Conservation (phyloP, 1,139 yeast species). For the Zygotorulaspora mrakii region DNA sequence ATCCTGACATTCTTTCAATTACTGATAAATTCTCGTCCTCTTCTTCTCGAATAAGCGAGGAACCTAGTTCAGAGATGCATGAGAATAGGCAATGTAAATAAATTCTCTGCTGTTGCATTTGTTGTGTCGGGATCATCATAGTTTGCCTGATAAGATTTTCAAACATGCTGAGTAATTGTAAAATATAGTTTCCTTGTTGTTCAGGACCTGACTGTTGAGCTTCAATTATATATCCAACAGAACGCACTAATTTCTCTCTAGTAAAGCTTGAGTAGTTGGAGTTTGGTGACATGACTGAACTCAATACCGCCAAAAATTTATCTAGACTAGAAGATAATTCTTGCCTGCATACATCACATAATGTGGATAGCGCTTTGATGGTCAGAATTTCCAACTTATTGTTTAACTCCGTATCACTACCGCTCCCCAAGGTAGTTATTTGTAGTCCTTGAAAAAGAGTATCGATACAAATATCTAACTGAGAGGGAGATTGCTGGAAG, state of each 20-base stretch:
- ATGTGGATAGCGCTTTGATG: conserved; percentile 55
- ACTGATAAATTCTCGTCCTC: conserved; percentile 42
- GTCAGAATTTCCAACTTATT: conserved; percentile 40
- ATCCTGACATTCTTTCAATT: conserved; percentile 32
- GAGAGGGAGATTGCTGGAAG: conserved; percentile 41
- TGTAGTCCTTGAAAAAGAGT: conserved; percentile 44
- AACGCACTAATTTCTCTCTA: conserved; percentile 56
- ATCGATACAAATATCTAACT: conserved; percentile 49
- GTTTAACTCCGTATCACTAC: conserved; percentile 16
- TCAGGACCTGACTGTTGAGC: conserved; percentile 43
- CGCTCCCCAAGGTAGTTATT: conserved; percentile 21
- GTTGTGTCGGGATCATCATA: conserved; percentile 20
- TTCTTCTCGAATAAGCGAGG: conserved; percentile 59
- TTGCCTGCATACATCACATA: conserved; percentile 58
- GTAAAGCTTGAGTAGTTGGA: conserved; percentile 47
- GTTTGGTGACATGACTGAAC: conserved; percentile 49
- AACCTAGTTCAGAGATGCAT: conserved; percentile 65
- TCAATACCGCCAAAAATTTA: conserved; percentile 49
- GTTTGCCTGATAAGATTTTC: conserved; percentile 23
- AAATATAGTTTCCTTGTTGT: conserved; percentile 39
- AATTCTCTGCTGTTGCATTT: conserved; percentile 21
- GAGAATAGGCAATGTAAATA: conserved; percentile 53
- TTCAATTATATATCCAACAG: conserved; percentile 60
- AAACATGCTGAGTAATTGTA: conserved; percentile 31
- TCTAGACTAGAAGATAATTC: conserved; percentile 48